phyloP scores from a whole-genome alignment of 78 protist genomes.

The Tieghemostelium lacteum region DNA sequence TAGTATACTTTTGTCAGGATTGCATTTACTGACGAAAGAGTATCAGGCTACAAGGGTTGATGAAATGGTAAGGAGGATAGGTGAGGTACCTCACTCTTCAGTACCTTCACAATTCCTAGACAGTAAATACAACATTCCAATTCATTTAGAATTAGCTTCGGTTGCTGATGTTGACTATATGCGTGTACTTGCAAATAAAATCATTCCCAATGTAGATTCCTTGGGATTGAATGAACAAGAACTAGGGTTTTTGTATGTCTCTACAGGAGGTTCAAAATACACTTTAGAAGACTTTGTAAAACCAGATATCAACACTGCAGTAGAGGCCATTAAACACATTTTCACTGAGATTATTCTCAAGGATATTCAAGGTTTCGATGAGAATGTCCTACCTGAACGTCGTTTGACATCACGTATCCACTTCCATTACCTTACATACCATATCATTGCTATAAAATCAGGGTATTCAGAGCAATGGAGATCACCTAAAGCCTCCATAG shows the following conservation, averaged over 20 bases:
- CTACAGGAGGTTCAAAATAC: slow-evolving; percentile 48
- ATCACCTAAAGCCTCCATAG: not conserved
- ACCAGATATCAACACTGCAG: slow-evolving; percentile 27
- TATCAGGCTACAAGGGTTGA: slow-evolving; percentile 14
- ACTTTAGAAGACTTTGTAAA: slow-evolving; percentile 44
- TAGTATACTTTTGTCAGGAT: slow-evolving; percentile 8
- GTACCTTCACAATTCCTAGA: not conserved
- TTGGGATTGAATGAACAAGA: slow-evolving; percentile 79
- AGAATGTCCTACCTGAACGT: not conserved
- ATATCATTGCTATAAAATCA: slow-evolving; percentile 26
- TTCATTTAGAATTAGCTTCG: slow-evolving; percentile 79
- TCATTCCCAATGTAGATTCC: slow-evolving; percentile 60
- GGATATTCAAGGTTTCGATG: too few species aligned
- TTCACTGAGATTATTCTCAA: not conserved
- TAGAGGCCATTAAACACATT: slow-evolving; percentile 28
- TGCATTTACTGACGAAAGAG: slow-evolving; percentile 20
- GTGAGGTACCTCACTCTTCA: not conserved
- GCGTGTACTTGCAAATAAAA: not conserved
- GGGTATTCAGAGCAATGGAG: slow-evolving; percentile 15
- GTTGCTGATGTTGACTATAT: slow-evolving; percentile 3
- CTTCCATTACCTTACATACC: slow-evolving; percentile 76
- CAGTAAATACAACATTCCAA: slow-evolving; percentile 19
- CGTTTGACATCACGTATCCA: slow-evolving; percentile 45
- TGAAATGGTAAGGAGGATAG: not conserved
- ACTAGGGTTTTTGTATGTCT: slow-evolving; percentile 46